These are phyloP conservation scores for Tylopilus balloui DNA, from an alignment of 768 basidiomycete genomes.

Conservation along the genomic window DNA sequence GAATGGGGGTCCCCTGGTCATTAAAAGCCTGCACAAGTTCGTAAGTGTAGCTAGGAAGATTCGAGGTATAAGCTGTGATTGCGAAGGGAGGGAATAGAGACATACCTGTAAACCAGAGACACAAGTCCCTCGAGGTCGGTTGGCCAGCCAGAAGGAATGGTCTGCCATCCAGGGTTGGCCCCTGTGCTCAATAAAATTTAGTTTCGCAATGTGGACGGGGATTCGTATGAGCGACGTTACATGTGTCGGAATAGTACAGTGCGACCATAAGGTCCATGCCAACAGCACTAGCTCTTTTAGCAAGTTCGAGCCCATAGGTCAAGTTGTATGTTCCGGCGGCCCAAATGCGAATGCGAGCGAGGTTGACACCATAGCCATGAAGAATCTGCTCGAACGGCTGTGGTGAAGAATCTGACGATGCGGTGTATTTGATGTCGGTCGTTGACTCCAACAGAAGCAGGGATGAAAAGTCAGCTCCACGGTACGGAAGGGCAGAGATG, in stretches of 20 bases:
- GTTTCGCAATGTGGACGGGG: not conserved
- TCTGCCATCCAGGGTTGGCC: constrained; percentile 7
- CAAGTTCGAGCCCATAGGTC: constrained; percentile 8
- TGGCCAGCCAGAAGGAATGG: constrained; percentile 14
- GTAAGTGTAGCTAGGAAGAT: constrained; percentile 6
- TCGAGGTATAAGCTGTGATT: not conserved
- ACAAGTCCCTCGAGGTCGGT: constrained; percentile 8
- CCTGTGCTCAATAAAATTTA: constrained; percentile 1
- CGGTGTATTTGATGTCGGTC: not conserved
- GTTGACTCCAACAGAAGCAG: constrained; percentile 14
- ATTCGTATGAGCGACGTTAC: not conserved
- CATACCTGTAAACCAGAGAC: constrained; percentile 7
- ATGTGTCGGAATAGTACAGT: constrained; percentile 12
- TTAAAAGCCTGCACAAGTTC: constrained; percentile 4
- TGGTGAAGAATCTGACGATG: not conserved
- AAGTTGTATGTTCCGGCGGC: constrained; percentile 9
- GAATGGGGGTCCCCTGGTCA: constrained; percentile 7
- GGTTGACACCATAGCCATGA: constrained; percentile 5
- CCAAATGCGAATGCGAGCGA: constrained; percentile 16
- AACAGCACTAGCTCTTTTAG: constrained; percentile 7
- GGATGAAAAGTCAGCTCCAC: constrained; percentile 16
- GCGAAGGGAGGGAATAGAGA: not conserved
- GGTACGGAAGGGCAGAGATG: constrained; percentile 5
- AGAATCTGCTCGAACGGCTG: constrained; percentile 12
- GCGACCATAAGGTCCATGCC: constrained; percentile 13